Conservation (phyloP, 2,329 filamentous ascomycete species). For the Fusarium luffae region DNA sequence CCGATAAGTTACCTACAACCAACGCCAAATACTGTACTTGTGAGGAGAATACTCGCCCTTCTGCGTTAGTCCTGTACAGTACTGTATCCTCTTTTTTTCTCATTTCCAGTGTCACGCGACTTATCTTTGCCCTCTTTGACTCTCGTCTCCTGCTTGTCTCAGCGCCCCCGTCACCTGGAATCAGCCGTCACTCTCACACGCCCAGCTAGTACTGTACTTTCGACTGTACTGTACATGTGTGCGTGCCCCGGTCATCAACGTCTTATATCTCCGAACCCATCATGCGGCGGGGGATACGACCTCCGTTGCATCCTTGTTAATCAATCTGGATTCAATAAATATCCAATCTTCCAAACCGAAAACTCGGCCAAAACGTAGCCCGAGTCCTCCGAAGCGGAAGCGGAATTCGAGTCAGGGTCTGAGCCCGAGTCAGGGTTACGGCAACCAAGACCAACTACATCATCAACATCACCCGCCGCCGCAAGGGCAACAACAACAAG, state of each 20-base stretch:
- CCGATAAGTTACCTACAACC: conserved; percentile 1
- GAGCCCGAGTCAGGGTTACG: conserved; percentile 30
- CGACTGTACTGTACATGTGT: conserved; percentile 32
- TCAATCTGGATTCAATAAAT: conserved; percentile 69
- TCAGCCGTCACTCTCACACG: conserved; percentile 42
- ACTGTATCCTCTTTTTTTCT: conserved; percentile 8
- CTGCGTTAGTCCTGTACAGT: conserved; percentile 13
- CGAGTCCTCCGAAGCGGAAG: conserved; percentile 31
- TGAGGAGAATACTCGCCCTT: conserved; percentile 18
- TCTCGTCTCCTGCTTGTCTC: conserved; percentile 14
- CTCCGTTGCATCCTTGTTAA: conserved; percentile 64
- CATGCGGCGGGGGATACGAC: conserved; percentile 67
- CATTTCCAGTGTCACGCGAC: conserved; percentile 41
- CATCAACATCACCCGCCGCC: conserved; percentile 19
- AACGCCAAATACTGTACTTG: conserved; percentile 31
- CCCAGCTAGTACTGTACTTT: conserved; percentile 17
- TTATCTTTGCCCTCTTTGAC: conserved; percentile 10
- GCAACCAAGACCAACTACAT: conserved; percentile 31
- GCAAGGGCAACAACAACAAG: background rate
- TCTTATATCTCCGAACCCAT: conserved; percentile 49
- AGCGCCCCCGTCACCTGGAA: conserved; percentile 18
- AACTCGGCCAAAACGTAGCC: conserved; percentile 40
- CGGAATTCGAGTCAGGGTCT: conserved; percentile 29
- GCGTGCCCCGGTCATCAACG: conserved; percentile 40
- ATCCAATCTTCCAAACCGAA: conserved; percentile 42